Evolutionary conservation across 257 asterid genomes (phyloP).

Genomic region (Solanum virginianum): DNA sequence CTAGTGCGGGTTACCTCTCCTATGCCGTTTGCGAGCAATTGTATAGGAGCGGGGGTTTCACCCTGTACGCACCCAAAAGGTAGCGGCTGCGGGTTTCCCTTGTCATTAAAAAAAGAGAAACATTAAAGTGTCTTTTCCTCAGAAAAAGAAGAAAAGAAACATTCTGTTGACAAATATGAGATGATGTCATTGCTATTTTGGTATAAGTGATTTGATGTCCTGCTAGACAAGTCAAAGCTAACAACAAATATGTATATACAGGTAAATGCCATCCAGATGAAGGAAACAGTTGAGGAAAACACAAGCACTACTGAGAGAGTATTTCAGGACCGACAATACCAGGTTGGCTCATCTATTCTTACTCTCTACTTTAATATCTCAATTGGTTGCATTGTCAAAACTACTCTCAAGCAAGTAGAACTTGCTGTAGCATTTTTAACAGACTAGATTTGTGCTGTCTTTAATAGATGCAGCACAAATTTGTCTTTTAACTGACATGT

Average conservation of each 20-base stretch:
- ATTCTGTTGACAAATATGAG: background rate
- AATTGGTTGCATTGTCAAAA: background rate
- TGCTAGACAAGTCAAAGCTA: background rate
- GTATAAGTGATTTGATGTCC: background rate
- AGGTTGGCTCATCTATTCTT: slow-evolving; percentile 29
- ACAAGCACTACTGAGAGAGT: slow-evolving; percentile 91
- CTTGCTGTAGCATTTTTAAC: background rate
- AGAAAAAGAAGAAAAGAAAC: background rate
- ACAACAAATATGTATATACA: slow-evolving; percentile 9
- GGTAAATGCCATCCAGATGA: slow-evolving; percentile 97
- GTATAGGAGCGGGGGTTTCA: too few relatives aligned
- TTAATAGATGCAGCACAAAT: background rate
- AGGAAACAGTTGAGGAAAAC: slow-evolving; percentile 95
- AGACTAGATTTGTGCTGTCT: background rate
- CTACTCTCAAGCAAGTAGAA: background rate
- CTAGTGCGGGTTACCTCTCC: too few relatives aligned
- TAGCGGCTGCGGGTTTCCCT: too few relatives aligned
- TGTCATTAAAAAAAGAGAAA: too few relatives aligned
- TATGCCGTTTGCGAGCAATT: too few relatives aligned
- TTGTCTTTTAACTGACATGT: background rate
- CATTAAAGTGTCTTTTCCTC: background rate
- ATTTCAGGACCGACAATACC: slow-evolving; percentile 94
- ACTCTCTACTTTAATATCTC: background rate
- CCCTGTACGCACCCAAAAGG: too few relatives aligned
- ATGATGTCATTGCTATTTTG: background rate